A percentile compares a stretch with the other conserved stretches of the same genome.
Evolutionary conservation across 176 grass and related monocot species (phyloP).

Genomic region (Alopecurus myosuroides): DNA sequence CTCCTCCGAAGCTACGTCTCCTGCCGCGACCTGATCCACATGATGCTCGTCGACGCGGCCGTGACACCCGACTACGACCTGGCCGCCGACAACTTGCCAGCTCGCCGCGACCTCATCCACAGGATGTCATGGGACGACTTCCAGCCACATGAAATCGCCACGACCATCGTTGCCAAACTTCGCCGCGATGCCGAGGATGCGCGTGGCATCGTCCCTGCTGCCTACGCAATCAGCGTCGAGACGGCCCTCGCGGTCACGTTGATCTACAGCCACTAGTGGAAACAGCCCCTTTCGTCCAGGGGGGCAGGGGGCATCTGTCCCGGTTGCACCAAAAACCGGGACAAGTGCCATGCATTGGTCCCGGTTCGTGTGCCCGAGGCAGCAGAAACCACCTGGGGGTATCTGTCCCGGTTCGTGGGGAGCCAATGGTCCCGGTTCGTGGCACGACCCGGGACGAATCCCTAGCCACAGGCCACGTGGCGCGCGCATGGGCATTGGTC

Average conservation of each 20-base stretch:
- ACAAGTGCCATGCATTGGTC: too few species aligned
- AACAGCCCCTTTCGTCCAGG: too few species aligned
- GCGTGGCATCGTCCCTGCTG: background rate
- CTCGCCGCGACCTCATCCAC: too few species aligned
- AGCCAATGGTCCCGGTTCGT: too few species aligned
- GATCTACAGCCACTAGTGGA: background rate
- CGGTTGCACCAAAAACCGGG: too few species aligned
- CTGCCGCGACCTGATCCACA: background rate
- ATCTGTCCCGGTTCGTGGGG: too few species aligned
- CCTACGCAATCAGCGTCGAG: background rate
- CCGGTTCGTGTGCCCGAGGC: too few species aligned
- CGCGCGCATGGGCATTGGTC: too few species aligned
- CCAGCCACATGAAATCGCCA: background rate
- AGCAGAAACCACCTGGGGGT: too few species aligned
- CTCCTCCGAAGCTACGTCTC: background rate
- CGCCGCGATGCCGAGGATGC: background rate
- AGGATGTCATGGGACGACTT: background rate
- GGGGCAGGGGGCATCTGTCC: too few species aligned
- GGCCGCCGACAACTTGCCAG: background rate
- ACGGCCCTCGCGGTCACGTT: background rate
- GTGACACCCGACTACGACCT: background rate
- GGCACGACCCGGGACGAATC: too few species aligned
- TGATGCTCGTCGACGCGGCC: background rate
- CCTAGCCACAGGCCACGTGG: too few species aligned
- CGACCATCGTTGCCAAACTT: background rate